Base-by-base conservation (phyloP, 345 rosid species). In the Litchi chinensis region DNA sequence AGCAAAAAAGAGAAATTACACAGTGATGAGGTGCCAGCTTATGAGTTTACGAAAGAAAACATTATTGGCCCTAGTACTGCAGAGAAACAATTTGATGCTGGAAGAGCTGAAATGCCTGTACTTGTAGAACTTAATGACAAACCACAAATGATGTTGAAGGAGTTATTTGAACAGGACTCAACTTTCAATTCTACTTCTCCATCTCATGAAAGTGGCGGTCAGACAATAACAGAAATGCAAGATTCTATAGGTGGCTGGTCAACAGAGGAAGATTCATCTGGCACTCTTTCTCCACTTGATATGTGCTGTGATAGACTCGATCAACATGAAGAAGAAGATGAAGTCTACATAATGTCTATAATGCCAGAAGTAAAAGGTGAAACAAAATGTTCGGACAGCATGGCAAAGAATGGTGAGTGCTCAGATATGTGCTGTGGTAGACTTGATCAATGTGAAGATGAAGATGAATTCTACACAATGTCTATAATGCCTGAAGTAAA, bases 101-200 rank as follows among this genome's bases (percentile, higher is more conserved):
- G 68, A 60, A 83, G 22, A 72, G 79, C 76, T 65, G 80, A 72
- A 75, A 82, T 78, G 57, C 41, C 24, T 21, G 67, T 72, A 63
- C 63, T 85, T 48, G 83, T 82, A 77, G 81, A 68, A 40, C 79
- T 32, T n/a, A 76, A 40, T 39, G 67, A 80, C 66, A 83, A 83
- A 76, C 86, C 84, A 59, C 70, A 52, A 24, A 79, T 6, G 24
- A 82, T 74, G 76, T 82, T 84, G 57, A 81, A 76, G 82, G 90
- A 87, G 79, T 85, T 89, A 64, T 86, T 90, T 83, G 84, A 79
- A 26, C 77, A 78, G 80, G 81, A 81, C 37, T 81, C 86, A 48
- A 82, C 70, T 65, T 79, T 80, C 52, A 46, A 67, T 44, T 76
- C n/a, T 28, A 52, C 56, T 78, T 73, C 79, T 57, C 37, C 65